phyloP scores from a whole-genome alignment of 768 basidiomycete genomes.

The Agaricus sinodeliciosus region DNA sequence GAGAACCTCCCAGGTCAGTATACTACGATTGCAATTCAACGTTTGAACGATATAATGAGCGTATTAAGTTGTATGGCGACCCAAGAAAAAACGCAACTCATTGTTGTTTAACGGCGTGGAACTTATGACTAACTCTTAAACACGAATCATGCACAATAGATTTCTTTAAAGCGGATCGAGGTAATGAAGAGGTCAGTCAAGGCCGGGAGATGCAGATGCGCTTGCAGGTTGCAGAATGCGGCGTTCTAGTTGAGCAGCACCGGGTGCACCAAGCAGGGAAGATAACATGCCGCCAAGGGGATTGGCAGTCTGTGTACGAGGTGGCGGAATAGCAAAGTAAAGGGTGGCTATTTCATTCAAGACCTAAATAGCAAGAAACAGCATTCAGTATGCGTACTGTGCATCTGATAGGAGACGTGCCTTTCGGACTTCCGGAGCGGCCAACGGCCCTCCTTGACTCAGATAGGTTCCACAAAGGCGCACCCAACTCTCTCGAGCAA shows the following conservation, averaged over 20 bases:
- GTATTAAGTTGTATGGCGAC: too few species aligned
- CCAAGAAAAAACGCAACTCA: too few species aligned
- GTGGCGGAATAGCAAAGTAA: constrained; percentile 85
- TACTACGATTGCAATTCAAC: too few species aligned
- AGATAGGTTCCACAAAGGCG: constrained; percentile 81
- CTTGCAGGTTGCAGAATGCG: constrained; percentile 41
- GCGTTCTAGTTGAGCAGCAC: constrained; percentile 30
- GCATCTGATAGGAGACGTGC: background rate
- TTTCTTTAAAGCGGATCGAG: background rate
- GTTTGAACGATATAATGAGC: too few species aligned
- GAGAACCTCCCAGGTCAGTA: too few species aligned
- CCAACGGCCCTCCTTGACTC: constrained; percentile 54
- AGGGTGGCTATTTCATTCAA: constrained; percentile 61
- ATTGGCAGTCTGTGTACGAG: constrained; percentile 63
- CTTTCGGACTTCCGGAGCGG: constrained; percentile 13
- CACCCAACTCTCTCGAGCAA: constrained; percentile 78
- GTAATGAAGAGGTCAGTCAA: constrained; percentile 29
- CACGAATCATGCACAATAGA: too few species aligned
- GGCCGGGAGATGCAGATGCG: constrained; percentile 25
- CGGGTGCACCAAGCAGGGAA: constrained; percentile 74
- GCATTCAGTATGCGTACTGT: background rate
- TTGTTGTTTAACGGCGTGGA: too few species aligned
- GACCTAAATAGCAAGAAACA: constrained; percentile 32
- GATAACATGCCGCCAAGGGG: constrained; percentile 88
- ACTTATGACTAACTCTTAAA: too few species aligned